Base-by-base conservation (phyloP, 441 rosid genomes). In the Daphne laureola region DNA sequence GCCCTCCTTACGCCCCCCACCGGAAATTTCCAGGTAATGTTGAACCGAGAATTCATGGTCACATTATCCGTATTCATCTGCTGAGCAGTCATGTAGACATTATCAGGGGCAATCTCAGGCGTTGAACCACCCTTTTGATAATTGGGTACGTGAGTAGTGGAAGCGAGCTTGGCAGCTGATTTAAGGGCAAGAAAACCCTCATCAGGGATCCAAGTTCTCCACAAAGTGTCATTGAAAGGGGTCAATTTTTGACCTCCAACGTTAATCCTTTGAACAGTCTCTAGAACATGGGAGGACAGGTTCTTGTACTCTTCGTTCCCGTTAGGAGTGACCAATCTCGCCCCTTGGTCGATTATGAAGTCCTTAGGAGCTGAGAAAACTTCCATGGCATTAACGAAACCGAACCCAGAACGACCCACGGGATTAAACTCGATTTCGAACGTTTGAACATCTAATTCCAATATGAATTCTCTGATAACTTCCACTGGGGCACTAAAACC, bases 201-300 rank as follows among this genome's bases (percentile, higher is more conserved):
- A 56, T 91, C 98, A 54, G 92, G 88, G 26, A 78, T 62, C 98
- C 98, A 91, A 46, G 85, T 80, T 78, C 98, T 80, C 98, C 95
- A 87, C 66, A 91, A 14, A 9, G 92, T 73, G 61, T 90, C 98
- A 65, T 90, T 90, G 57, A 87, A 85, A 17, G 98, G 95, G 1
- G 90, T 86, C 69, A 91, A 49, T 23, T 73, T 75, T 23, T 54
- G 69, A 23, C 98, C 98, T 27, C 98, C 98, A 46, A 91, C 87
- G 70, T 91, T 91, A 59, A 71, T 74, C 73, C 96, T 78, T 42
- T 77, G 75, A 53, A 87, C 9, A 3, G 83, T 83, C 81, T 85
- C 84, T 62, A 90, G 68, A 12, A 87, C 85, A 53, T 73, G 77
- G 0, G 73, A 72, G 12, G 76, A 62, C 55, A 90, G 63, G 69